Base-by-base conservation (phyloP, 2,329 filamentous ascomycete genomes). In the Mollisiaceae sp. region DNA sequence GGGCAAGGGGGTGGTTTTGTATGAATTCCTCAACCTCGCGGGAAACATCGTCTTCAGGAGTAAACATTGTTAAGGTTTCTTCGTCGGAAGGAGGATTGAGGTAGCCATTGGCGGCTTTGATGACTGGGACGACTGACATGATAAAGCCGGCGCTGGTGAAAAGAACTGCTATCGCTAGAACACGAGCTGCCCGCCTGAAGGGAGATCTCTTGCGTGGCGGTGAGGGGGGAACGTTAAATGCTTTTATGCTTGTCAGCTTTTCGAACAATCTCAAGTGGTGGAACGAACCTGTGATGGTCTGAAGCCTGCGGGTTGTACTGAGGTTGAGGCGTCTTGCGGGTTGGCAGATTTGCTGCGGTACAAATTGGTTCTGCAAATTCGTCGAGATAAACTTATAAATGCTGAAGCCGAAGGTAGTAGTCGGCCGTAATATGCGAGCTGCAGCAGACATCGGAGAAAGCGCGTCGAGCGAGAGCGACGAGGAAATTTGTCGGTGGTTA, bases 11-110 rank as follows among this genome's bases (percentile, higher is more conserved):
- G 79, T 95, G 93, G 55, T 82, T 85, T 74, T 89, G 86, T 77
- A 98, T 92, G 74, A 86, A 85, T 9, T 87, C 82, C 70, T 97
- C 90, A 72, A 96, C 86, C 68, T 86, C 83, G 68, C 76, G 79
- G 58, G 79, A 78, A 50, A 76, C 72, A 12, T 84, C 84, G 75
- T 87, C 86, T 38, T 78, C 76, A 15, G 86, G 86, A 4, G 78
- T 78, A 81, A 87, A 97, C 70, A 90, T 81, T 4, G 78, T 76
- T 67, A 95, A 84, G 24, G 91, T 91, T 72, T 96, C 91, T 73
- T 86, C 87, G 79, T 97, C 91, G 36, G 86, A 85, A 69, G 85
- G 85, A 2, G 86, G 85, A 65, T 82, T 79, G 65, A 85, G 69
- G 68, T 87, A 78, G 60, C 79, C 81, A 57, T 79, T 79, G 56